Percentiles rank a stretch among this genome's conserved stretches.
Evolutionary conservation across 805 yeast species (phyloP).

Genomic region (Hanseniaspora opuntiae): DNA sequence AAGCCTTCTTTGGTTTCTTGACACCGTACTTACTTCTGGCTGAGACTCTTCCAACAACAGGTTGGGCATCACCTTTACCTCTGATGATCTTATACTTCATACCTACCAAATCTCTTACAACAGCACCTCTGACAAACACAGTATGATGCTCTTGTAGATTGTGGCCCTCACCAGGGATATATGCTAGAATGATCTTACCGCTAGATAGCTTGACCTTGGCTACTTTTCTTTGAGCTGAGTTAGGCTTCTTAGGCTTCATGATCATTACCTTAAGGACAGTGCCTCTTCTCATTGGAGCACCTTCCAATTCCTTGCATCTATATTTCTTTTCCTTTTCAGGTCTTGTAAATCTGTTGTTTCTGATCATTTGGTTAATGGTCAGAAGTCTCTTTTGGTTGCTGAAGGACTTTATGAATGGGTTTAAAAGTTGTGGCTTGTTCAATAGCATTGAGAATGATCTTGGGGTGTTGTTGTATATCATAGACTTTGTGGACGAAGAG

Average conservation of each 20-base stretch:
- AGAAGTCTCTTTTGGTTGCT: not conserved
- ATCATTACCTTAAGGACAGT: constrained; percentile 90
- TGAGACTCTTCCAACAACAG: constrained; percentile 83
- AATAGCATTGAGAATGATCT: not conserved
- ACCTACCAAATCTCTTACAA: constrained; percentile 97
- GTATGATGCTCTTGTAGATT: constrained; percentile 96
- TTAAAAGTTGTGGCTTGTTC: not conserved
- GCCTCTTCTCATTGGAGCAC: constrained; percentile 81
- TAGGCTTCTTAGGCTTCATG: constrained; percentile 93
- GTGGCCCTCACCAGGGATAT: constrained; percentile 97
- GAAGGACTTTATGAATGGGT: not conserved
- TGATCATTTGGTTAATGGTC: constrained; percentile 5
- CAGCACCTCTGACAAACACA: constrained; percentile 93
- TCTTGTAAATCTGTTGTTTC: constrained; percentile 5
- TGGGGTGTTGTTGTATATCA: not conserved
- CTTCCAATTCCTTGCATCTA: constrained; percentile 69
- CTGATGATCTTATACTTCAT: constrained; percentile 87
- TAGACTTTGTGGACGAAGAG: not conserved
- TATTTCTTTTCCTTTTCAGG: constrained; percentile 36
- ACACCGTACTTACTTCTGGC: constrained; percentile 91
- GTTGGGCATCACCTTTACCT: constrained; percentile 85
- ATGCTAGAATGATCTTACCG: constrained; percentile 79
- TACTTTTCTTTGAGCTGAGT: constrained; percentile 94
- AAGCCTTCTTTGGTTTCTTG: constrained; percentile 53
- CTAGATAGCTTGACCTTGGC: constrained; percentile 86